Conservation (phyloP, 805 yeast genomes). For the Metschnikowia koreensis region DNA sequence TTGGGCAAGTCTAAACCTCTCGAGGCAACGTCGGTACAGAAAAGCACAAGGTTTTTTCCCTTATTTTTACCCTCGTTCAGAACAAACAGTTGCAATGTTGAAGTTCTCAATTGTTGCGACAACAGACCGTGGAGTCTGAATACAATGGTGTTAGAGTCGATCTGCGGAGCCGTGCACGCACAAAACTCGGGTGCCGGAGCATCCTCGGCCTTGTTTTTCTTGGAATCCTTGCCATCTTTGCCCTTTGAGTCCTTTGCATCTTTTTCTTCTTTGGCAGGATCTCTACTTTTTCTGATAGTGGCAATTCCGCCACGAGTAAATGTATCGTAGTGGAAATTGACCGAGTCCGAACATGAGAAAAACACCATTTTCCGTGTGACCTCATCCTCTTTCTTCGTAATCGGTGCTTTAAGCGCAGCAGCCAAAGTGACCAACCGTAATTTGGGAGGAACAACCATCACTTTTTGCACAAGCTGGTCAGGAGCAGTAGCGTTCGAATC, state of each 20-base stretch:
- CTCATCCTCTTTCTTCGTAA: conserved; percentile 24
- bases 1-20: conserved; percentile 92
- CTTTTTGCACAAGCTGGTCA: conserved; percentile 81
- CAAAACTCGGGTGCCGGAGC: conserved; percentile 26
- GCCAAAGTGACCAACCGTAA: conserved; percentile 79
- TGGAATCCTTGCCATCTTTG: conserved; percentile 20
- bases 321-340: conserved; percentile 82
- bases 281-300: conserved; percentile 30
- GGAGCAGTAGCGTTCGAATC: conserved; percentile 57
- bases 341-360: conserved; percentile 94
- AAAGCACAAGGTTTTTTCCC: conserved; percentile 58
- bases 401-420: conserved; percentile 55
- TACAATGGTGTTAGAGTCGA: conserved; percentile 45
- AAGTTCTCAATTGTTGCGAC: conserved; percentile 76
- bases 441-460: conserved; percentile 88
- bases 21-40: conserved; percentile 97
- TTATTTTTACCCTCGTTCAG: conserved; percentile 34
- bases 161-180: conserved; percentile 51
- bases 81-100: conserved; percentile 66
- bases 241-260: conserved; percentile 17
- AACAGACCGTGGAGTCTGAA: conserved; percentile 87
- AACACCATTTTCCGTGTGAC: conserved; percentile 72
- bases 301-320: conserved; percentile 60
- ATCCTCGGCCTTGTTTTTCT: neutral
- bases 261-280: conserved; percentile 17